A percentile compares a stretch with the other conserved stretches of the same genome.
Evolutionary conservation across 371 early-diverging fungal species (phyloP).

Genomic region (Zopfochytrium polystomum): DNA sequence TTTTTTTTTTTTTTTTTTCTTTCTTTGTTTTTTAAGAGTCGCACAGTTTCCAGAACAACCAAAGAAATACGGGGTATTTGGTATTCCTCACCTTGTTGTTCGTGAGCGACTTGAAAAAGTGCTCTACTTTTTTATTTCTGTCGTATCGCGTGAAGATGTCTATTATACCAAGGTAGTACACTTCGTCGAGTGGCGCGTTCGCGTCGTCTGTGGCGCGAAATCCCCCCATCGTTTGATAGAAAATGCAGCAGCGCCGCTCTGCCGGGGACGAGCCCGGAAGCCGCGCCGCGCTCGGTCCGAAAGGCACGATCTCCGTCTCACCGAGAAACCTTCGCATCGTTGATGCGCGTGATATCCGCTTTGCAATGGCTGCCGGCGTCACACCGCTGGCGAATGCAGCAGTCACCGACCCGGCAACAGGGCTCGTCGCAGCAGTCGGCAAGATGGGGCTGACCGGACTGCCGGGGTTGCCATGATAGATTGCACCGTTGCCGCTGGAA

Average conservation of each 20-base stretch:
- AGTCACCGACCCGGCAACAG: no score
- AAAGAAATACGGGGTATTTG: not conserved
- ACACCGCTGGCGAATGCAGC: no score
- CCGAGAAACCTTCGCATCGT: constrained; percentile 17
- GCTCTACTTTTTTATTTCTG: constrained; percentile 78
- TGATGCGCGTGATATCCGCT: no score
- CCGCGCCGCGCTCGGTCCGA: constrained; percentile 29
- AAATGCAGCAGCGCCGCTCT: constrained; percentile 6
- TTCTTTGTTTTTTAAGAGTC: no score
- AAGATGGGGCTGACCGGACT: no score
- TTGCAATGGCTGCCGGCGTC: no score
- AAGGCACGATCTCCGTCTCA: constrained; percentile 28
- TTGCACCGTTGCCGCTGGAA: no score
- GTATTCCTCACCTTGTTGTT: constrained; percentile 60
- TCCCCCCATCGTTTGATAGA: constrained; percentile 16
- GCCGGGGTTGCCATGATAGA: no score
- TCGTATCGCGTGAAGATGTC: constrained; percentile 96
- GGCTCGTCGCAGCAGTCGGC: no score
- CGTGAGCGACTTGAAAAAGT: constrained; percentile 75
- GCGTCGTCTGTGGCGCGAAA: constrained; percentile 70
- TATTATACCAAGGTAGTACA: constrained; percentile 93
- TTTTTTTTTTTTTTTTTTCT: no score
- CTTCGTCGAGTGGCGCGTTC: constrained; percentile 59
- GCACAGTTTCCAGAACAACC: not conserved
- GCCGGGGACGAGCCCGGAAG: constrained; percentile 33